Percentiles rank a stretch among this genome's conserved stretches.
phyloP scores from a whole-genome alignment of 2,329 filamentous ascomycete genomes.

The Rutstroemia sp. region DNA sequence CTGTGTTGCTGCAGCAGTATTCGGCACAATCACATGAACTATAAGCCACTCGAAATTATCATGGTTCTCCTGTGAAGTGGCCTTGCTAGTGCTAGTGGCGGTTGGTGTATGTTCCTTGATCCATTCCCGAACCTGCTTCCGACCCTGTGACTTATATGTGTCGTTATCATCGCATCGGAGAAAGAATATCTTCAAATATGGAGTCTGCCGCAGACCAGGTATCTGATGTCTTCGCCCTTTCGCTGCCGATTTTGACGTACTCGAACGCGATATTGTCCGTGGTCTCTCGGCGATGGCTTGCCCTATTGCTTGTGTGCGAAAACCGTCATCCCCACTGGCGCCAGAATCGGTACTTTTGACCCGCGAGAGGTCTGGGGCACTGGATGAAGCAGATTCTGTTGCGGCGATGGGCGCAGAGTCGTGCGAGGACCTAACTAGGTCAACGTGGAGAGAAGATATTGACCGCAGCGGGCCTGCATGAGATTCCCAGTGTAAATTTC shows the following conservation, averaged over 20 bases:
- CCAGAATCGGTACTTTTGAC: slow-evolving; percentile 32
- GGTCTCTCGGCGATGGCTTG: slow-evolving; percentile 27
- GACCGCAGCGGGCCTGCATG: slow-evolving; percentile 85
- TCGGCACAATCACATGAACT: slow-evolving; percentile 83
- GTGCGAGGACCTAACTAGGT: slow-evolving; percentile 59
- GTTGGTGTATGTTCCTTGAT: slow-evolving; percentile 67
- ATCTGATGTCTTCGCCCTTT: slow-evolving; percentile 82
- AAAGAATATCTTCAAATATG: slow-evolving; percentile 86
- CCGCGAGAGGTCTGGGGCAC: slow-evolving; percentile 27
- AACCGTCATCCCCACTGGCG: slow-evolving; percentile 46
- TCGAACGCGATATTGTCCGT: slow-evolving; percentile 15
- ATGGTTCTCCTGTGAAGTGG: slow-evolving; percentile 77
- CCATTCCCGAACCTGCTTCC: slow-evolving; percentile 83
- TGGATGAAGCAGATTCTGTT: slow-evolving; percentile 29
- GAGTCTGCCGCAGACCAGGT: slow-evolving; percentile 82
- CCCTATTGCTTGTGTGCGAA: slow-evolving; percentile 48
- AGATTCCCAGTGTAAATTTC: slow-evolving; percentile 95
- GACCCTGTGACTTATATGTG: slow-evolving; percentile 73
- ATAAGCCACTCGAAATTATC: slow-evolving; percentile 97
- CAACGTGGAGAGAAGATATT: slow-evolving; percentile 86
- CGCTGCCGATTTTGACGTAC: slow-evolving; percentile 23
- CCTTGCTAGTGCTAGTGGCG: slow-evolving; percentile 45
- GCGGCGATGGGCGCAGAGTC: slow-evolving; percentile 32
- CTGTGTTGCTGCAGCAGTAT: slow-evolving; percentile 73
- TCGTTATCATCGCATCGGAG: slow-evolving; percentile 95